These are phyloP conservation scores for Stemphylium beticola DNA, from an alignment of 2,329 filamentous ascomycete species.

Conservation along the genomic window DNA sequence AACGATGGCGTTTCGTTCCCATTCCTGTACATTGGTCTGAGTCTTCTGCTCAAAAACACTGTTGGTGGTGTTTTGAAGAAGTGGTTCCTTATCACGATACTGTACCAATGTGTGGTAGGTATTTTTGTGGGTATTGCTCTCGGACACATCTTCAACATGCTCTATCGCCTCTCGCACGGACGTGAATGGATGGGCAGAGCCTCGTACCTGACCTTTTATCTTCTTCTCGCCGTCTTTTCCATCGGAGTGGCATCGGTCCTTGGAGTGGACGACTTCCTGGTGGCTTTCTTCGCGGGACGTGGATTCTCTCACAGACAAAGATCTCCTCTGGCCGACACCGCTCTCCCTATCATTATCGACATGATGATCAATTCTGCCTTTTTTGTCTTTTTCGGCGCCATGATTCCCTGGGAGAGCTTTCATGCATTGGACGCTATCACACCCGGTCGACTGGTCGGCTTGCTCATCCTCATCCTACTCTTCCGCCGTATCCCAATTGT, in stretches of 20 bases:
- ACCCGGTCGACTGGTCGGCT: conserved; percentile 52
- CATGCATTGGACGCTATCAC: conserved; percentile 45
- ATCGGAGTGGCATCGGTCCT: conserved; percentile 60
- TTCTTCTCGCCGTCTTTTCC: conserved; percentile 60
- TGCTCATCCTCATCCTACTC: conserved; percentile 57
- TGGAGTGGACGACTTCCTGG: conserved; percentile 63
- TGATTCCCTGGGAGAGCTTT: conserved; percentile 60
- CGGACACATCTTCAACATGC: conserved; percentile 55
- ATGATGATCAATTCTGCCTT: conserved; percentile 62
- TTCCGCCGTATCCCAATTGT: conserved; percentile 62
- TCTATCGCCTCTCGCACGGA: conserved; percentile 56
- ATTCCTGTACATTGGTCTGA: conserved; percentile 62
- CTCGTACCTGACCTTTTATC: conserved; percentile 62
- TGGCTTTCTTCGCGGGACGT: conserved; percentile 62
- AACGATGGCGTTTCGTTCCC: conserved; percentile 64
- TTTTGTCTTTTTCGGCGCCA: conserved; percentile 63
- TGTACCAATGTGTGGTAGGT: conserved; percentile 62
- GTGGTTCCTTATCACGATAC: conserved; percentile 60
- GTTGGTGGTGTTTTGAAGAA: conserved; percentile 54
- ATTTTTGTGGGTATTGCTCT: conserved; percentile 56
- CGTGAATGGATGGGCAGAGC: conserved; percentile 56
- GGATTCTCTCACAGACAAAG: conserved; percentile 63
- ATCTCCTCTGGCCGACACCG: conserved; percentile 55
- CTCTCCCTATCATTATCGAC: conserved; percentile 60
- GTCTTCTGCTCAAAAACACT: conserved; percentile 50